Percentiles rank a stretch among this genome's conserved stretches.
Evolutionary conservation across 2,329 filamentous ascomycete species (phyloP).

Genomic region (Scedosporium dehoogii): DNA sequence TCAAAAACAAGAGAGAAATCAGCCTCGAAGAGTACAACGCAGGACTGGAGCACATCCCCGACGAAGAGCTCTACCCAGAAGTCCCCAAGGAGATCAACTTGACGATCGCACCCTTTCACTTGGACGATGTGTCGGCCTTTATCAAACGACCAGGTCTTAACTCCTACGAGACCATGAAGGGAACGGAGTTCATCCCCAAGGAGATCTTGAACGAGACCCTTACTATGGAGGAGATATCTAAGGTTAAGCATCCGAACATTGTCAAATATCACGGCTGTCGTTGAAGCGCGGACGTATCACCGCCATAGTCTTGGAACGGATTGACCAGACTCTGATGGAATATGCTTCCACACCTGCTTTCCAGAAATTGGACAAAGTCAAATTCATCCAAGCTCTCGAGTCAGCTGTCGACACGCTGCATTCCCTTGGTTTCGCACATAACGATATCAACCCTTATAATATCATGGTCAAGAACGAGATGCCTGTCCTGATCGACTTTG

Average conservation of each 20-base stretch:
- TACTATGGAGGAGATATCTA: slow-evolving; percentile 11
- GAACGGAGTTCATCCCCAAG: not conserved
- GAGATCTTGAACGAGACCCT: slow-evolving; percentile 11
- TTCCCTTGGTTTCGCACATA: slow-evolving; percentile 21
- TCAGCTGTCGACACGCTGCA: slow-evolving; percentile 21
- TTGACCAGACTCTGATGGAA: slow-evolving; percentile 10
- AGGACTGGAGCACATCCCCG: not conserved
- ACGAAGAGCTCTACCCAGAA: not conserved
- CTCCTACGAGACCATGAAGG: not conserved
- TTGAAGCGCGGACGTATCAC: slow-evolving; percentile 15
- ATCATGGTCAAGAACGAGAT: slow-evolving; percentile 21
- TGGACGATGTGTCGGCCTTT: not conserved
- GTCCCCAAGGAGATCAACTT: not conserved
- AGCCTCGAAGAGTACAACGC: too few relatives aligned
- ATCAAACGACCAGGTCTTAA: not conserved
- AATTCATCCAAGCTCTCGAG: slow-evolving; percentile 7
- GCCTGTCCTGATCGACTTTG: slow-evolving; percentile 24
- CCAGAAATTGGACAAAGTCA: slow-evolving; percentile 1
- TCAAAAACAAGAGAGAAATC: too few relatives aligned
- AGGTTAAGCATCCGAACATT: slow-evolving; percentile 18
- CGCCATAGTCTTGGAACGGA: slow-evolving; percentile 15
- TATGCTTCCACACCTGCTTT: not conserved
- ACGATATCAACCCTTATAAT: slow-evolving; percentile 23
- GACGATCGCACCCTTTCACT: not conserved
- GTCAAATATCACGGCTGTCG: slow-evolving; percentile 18